These are phyloP conservation scores for Ustulina deusta DNA, from an alignment of 2,329 filamentous ascomycete species.

Conservation along the genomic window DNA sequence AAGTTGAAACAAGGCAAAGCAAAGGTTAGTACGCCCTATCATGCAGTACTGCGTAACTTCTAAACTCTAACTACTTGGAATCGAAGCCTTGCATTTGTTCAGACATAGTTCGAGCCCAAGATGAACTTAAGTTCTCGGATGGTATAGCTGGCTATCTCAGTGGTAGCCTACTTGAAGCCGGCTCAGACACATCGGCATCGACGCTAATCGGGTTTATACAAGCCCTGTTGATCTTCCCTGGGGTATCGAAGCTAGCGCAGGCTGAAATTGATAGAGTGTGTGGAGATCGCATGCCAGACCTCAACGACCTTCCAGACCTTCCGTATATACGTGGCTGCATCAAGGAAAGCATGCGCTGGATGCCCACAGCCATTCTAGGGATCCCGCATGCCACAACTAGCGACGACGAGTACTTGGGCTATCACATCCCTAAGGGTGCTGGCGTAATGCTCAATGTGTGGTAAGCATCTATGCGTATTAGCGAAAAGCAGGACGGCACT, in stretches of 20 bases:
- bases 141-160: conserved; percentile 51
- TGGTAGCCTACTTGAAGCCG: conserved; percentile 49
- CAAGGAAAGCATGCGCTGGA: conserved; percentile 61
- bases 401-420: conserved; percentile 55
- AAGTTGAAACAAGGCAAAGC: conserved; percentile 47
- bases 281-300: conserved; percentile 57
- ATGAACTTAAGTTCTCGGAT: conserved; percentile 51
- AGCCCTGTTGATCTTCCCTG: conserved; percentile 55
- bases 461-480: too few species aligned
- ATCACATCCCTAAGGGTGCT: conserved; percentile 57
- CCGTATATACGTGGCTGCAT: conserved; percentile 60
- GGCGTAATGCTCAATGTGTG: conserved; percentile 57
- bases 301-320: conserved; percentile 56
- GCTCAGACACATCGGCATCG: conserved; percentile 55
- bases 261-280: conserved; percentile 57
- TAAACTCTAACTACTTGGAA: not conserved
- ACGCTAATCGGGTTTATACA: conserved; percentile 55
- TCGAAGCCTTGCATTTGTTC: conserved; percentile 48
- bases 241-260: conserved; percentile 47
- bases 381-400: conserved; percentile 53
- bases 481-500: too few species aligned
- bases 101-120: conserved; percentile 49
- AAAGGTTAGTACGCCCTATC: conserved; percentile 34
- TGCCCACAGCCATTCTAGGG: conserved; percentile 54
- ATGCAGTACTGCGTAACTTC: not conserved